Base-by-base conservation (phyloP, 129 eudicot genomes). In the Daucus carota region DNA sequence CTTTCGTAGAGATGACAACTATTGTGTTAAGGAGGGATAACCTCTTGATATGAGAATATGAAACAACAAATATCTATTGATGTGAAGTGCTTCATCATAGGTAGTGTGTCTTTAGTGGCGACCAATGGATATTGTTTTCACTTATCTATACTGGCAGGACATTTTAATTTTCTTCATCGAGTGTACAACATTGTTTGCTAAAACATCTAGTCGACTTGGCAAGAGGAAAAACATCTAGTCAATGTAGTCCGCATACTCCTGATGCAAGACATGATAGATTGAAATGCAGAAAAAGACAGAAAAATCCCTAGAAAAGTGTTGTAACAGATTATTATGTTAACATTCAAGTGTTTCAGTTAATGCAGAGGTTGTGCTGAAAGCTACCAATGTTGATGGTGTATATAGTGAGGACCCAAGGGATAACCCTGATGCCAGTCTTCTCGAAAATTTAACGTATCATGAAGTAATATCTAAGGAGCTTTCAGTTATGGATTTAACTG, bases 371-470 rank as follows among this genome's bases (percentile, higher is more conserved):
- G 92, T 95, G 82, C 82, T 95, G 83, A 95, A 95, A 82, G 99
- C 99, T 66, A 95, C 99, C 74, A 95, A 95, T 52, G 99, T 95
- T 38, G 97, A 95, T 79, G 99, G 99, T 38, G 99, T 95, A 31
- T 95, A 86, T 75, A 90, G 85, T 69, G 86, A 89, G 62, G 90
- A 95, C 79, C 99, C 99, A 14, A 83, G 87, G 74, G 73, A 40
- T 77, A 92, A 95, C 75, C 92, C 96, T 13, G 80, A 88, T 67
- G 99, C 99, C 57, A 84, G 79, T 73, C 94, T 95, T 40, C 92
- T 87, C 14, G 90, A 95, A 38, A 70, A 82, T 59, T 84, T 95
- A 31, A 91, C 94, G 3, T 95, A 95, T 77, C 99, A 95, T 41
- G 95, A 92, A 73, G 97, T 94, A 31, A 91, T n/a, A 50, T 86